Conservation (phyloP, 2,329 filamentous ascomycete species). For the Fusarium brachygibbosum region DNA sequence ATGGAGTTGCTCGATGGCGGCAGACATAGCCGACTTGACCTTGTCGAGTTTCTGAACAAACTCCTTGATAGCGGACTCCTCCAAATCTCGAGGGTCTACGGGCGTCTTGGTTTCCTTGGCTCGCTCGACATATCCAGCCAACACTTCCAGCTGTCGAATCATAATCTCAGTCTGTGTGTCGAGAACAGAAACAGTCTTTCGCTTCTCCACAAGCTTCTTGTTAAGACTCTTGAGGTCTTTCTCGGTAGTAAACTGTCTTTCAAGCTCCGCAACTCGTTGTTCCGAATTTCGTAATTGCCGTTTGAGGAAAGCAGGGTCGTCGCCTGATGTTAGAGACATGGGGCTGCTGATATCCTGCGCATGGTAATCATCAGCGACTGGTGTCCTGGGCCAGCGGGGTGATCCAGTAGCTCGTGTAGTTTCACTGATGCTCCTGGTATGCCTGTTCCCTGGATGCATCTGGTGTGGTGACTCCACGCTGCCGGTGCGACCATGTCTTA, state of each 20-base stretch:
- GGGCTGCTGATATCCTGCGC: slow-evolving; percentile 79
- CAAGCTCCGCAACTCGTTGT: slow-evolving; percentile 87
- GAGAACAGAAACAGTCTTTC: slow-evolving; percentile 93
- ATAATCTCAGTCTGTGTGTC: slow-evolving; percentile 97
- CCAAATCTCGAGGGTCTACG: slow-evolving; percentile 83
- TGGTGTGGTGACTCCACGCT: slow-evolving; percentile 73
- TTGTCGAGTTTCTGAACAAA: slow-evolving; percentile 81
- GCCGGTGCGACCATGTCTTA: slow-evolving; percentile 90
- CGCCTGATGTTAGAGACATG: slow-evolving; percentile 71
- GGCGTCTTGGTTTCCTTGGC: slow-evolving; percentile 87
- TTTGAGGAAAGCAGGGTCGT: slow-evolving; percentile 77
- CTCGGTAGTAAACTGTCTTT: slow-evolving; percentile 78
- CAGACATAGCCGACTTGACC: slow-evolving; percentile 70
- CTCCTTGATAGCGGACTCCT: slow-evolving; percentile 91
- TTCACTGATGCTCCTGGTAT: slow-evolving; percentile 75
- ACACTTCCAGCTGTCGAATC: slow-evolving; percentile 88
- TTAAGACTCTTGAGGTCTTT: slow-evolving; percentile 81
- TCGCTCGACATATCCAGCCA: slow-evolving; percentile 88
- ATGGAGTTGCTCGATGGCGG: slow-evolving; percentile 70
- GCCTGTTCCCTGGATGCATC: slow-evolving; percentile 60
- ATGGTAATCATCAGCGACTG: slow-evolving; percentile 68
- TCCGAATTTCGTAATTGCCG: slow-evolving; percentile 85
- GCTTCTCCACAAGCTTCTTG: slow-evolving; percentile 89
- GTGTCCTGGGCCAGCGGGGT: slow-evolving; percentile 78
- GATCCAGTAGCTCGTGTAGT: slow-evolving; percentile 75